Percentiles rank a stretch among this genome's conserved stretches.
Evolutionary conservation across 2,329 filamentous ascomycete species (phyloP).

Genomic region (Cyphellophora europaea): DNA sequence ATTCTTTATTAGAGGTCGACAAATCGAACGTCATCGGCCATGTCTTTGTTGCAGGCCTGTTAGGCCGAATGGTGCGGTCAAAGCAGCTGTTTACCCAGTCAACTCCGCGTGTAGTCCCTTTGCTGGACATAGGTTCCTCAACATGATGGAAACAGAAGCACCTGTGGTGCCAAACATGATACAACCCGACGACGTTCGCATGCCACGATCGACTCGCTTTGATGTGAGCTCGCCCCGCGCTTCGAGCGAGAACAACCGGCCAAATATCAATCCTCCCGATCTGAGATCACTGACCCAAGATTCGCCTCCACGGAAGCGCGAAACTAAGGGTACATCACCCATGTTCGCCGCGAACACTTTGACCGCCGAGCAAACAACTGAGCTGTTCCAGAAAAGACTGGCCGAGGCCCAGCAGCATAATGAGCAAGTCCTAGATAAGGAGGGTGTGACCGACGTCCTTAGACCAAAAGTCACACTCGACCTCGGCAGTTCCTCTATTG

Average conservation of each 20-base stretch:
- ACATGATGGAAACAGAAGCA: not conserved
- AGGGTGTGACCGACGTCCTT: constrained; percentile 35
- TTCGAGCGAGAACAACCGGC: constrained; percentile 10
- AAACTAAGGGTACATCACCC: constrained; percentile 1
- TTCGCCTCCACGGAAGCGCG: constrained; percentile 7
- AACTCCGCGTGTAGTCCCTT: no score
- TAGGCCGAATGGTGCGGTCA: not conserved
- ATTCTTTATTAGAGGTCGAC: no score
- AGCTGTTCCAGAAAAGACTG: constrained; percentile 34
- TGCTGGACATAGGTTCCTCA: no score
- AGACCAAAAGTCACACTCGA: constrained; percentile 42
- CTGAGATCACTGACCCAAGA: constrained; percentile 4
- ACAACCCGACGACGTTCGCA: not conserved
- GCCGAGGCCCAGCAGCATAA: constrained; percentile 38
- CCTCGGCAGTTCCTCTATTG: constrained; percentile 40
- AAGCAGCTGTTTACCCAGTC: no score
- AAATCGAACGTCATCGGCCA: no score
- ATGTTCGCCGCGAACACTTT: constrained; percentile 11
- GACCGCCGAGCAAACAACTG: constrained; percentile 34
- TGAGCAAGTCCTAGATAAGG: constrained; percentile 36
- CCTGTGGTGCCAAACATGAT: not conserved
- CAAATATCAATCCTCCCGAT: constrained; percentile 9
- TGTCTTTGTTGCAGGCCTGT: not conserved
- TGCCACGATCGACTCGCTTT: not conserved
- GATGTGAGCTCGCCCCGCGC: constrained; percentile 12